phyloP scores from a whole-genome alignment of 2,329 filamentous ascomycete species.

The Bipolaris gigantea region DNA sequence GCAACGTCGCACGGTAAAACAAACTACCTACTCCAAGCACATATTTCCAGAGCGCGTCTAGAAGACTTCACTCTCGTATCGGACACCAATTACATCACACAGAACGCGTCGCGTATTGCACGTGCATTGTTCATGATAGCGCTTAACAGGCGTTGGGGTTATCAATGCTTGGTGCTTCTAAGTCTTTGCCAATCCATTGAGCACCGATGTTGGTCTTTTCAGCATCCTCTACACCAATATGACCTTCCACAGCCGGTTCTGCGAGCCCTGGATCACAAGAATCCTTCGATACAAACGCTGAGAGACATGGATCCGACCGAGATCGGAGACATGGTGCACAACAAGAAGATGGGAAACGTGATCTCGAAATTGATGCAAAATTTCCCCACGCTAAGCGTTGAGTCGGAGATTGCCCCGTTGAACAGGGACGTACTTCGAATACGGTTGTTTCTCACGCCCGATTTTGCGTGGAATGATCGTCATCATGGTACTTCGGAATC shows the following conservation, averaged over 20 bases:
- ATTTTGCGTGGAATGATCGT: constrained; percentile 93
- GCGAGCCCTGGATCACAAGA: constrained; percentile 81
- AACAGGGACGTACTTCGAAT: constrained; percentile 95
- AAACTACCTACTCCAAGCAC: constrained; percentile 90
- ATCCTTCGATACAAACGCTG: constrained; percentile 76
- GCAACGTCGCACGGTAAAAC: constrained; percentile 82
- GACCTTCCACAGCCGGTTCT: constrained; percentile 83
- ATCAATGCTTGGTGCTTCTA: constrained; percentile 88
- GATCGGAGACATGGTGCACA: constrained; percentile 88
- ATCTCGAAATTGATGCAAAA: constrained; percentile 81
- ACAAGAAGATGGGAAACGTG: constrained; percentile 80
- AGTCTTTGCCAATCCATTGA: constrained; percentile 97
- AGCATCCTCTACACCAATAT: constrained; percentile 94
- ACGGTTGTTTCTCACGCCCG: constrained; percentile 79
- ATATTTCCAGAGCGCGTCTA: constrained; percentile 83
- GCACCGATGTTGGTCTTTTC: constrained; percentile 90
- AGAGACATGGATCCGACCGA: constrained; percentile 92
- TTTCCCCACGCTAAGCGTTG: constrained; percentile 88
- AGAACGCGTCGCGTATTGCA: constrained; percentile 93
- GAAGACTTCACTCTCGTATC: constrained; percentile 94
- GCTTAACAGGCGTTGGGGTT: constrained; percentile 90
- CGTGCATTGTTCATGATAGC: constrained; percentile 97
- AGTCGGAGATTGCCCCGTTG: constrained; percentile 91
- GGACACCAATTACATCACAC: constrained; percentile 91
- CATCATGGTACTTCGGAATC: constrained; percentile 93